Percentiles rank a stretch among this genome's conserved stretches.
Evolutionary conservation across 2,329 filamentous ascomycete genomes (phyloP).

Genomic region (Didymella arachidicola): DNA sequence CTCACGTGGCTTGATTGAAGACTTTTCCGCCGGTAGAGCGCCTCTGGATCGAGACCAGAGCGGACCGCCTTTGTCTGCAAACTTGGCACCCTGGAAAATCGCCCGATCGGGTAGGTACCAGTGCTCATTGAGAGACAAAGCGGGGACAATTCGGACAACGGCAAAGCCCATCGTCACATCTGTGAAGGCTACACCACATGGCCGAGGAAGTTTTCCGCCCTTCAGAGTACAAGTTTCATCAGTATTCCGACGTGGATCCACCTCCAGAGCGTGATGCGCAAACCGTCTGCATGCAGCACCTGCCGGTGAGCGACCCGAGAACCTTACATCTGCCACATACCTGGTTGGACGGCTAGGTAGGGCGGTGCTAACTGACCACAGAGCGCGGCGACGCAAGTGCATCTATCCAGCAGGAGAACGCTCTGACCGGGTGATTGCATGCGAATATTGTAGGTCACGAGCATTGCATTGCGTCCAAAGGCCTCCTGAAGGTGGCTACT

Average conservation of each 20-base stretch:
- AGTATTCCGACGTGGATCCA: slow-evolving; percentile 22
- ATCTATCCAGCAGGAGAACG: slow-evolving; percentile 27
- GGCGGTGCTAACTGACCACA: slow-evolving; percentile 20
- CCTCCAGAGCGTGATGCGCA: slow-evolving; percentile 27
- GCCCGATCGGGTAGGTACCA: slow-evolving; percentile 9
- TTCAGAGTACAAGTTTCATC: slow-evolving; percentile 18
- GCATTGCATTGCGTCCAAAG: slow-evolving; percentile 31
- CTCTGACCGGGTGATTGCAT: slow-evolving; percentile 22
- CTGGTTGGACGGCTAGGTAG: slow-evolving; percentile 3
- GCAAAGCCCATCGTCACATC: slow-evolving; percentile 17
- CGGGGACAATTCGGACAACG: slow-evolving; percentile 14
- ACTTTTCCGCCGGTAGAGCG: slow-evolving; percentile 31
- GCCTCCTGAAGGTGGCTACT: slow-evolving; percentile 37
- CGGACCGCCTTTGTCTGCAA: slow-evolving; percentile 1
- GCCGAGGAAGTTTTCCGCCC: slow-evolving; percentile 29
- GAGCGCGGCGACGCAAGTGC: slow-evolving; percentile 36
- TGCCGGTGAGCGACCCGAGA: slow-evolving; percentile 33
- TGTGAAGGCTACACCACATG: slow-evolving; percentile 12
- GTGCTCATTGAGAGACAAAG: slow-evolving; percentile 7
- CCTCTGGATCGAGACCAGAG: slow-evolving; percentile 19
- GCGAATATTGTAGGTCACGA: slow-evolving; percentile 33
- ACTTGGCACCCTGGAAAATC: slow-evolving; percentile 8
- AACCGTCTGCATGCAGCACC: slow-evolving; percentile 33
- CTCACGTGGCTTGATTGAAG: slow-evolving; percentile 15
- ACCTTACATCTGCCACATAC: slow-evolving; percentile 5